phyloP scores from a whole-genome alignment of 768 basidiomycete species.

The Phaeotremella fagi region DNA sequence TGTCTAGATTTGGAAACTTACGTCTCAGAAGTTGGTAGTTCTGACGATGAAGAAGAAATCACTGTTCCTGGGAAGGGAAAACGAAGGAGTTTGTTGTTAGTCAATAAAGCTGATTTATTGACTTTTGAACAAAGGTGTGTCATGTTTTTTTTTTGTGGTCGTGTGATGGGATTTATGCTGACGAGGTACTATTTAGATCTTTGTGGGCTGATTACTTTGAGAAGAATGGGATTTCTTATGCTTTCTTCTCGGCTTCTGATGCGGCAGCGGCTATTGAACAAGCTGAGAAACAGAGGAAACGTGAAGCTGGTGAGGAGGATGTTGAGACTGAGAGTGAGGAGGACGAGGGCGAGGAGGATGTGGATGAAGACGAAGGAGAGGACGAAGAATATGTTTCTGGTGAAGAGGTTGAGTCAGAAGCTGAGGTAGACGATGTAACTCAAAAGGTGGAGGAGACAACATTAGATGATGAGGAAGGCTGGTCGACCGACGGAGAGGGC shows the following conservation, averaged over 20 bases:
- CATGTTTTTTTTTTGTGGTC: not conserved
- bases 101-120: slow-evolving; percentile 93
- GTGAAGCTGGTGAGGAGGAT: slow-evolving; percentile 53
- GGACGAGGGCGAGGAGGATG: slow-evolving; percentile 27
- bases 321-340: slow-evolving; percentile 60
- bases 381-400: slow-evolving; percentile 51
- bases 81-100: slow-evolving; percentile 71
- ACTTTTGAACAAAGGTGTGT: slow-evolving; percentile 76
- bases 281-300: slow-evolving; percentile 50
- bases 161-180: not conserved
- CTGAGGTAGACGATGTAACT: slow-evolving; percentile 37
- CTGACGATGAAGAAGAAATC: slow-evolving; percentile 59
- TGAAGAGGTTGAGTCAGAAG: slow-evolving; percentile 42
- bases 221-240: slow-evolving; percentile 54
- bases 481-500: slow-evolving; percentile 39
- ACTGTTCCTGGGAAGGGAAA: slow-evolving; percentile 71
- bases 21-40: slow-evolving; percentile 58
- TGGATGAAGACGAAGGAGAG: slow-evolving; percentile 51
- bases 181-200: slow-evolving; percentile 52
- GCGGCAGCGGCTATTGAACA: slow-evolving; percentile 76
- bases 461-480: slow-evolving; percentile 31
- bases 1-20: slow-evolving; percentile 91
- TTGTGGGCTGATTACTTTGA: slow-evolving; percentile 73
- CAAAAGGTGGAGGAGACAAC: slow-evolving; percentile 11
- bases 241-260: slow-evolving; percentile 92